Percentiles rank a stretch among this genome's conserved stretches.
These are phyloP conservation scores for Euptelea pleiosperma DNA, from an alignment of 164 flowering plant species.

Conservation along the genomic window DNA sequence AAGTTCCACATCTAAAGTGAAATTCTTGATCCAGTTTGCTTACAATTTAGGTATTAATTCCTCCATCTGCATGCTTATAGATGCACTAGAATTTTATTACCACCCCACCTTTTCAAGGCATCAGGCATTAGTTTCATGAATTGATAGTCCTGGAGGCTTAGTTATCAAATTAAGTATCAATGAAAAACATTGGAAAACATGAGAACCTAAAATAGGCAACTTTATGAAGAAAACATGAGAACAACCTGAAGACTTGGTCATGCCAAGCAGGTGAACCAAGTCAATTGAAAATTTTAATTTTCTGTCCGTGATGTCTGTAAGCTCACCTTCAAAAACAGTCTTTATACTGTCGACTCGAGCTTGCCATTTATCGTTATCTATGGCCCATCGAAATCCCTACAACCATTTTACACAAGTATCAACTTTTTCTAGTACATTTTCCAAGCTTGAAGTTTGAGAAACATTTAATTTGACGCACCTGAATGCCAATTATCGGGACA, in stretches of 20 bases:
- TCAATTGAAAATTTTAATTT: neutral
- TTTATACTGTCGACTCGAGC: constrained; percentile 87
- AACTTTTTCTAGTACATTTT: neutral
- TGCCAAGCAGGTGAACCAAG: neutral
- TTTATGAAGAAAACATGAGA: constrained; percentile 2
- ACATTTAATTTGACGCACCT: constrained; percentile 39
- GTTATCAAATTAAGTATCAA: no score
- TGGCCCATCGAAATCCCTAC: constrained; percentile 93
- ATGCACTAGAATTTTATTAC: no score
- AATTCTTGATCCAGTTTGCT: no score
- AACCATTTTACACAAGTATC: constrained; percentile 8
- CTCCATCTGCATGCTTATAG: no score
- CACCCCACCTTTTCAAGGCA: no score
- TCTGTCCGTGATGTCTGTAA: neutral
- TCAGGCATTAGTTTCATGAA: no score
- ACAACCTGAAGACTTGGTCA: neutral
- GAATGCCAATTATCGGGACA: constrained; percentile 91
- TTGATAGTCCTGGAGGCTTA: no score
- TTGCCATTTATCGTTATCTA: constrained; percentile 88
- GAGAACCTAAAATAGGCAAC: neutral
- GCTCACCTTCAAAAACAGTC: constrained; percentile 82
- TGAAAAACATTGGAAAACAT: no score
- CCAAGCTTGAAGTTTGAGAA: neutral
- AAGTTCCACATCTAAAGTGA: no score
- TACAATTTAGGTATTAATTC: no score